phyloP scores from a whole-genome alignment of 2,329 filamentous ascomycete genomes.

The Aspergillus floridensis region DNA sequence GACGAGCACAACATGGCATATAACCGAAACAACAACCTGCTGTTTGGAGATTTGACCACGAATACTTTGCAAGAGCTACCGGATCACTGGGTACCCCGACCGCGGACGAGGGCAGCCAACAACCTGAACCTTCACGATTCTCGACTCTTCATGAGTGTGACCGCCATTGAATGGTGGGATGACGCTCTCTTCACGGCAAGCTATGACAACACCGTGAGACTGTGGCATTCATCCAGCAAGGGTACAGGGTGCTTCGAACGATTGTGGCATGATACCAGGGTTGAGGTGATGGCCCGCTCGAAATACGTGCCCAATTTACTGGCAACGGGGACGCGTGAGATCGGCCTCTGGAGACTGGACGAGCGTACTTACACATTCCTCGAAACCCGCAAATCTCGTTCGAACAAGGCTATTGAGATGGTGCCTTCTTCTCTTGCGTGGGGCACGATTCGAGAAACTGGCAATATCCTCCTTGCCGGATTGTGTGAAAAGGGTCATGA shows the following conservation, averaged over 20 bases:
- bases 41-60: constrained; percentile 49
- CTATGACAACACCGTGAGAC: constrained; percentile 55
- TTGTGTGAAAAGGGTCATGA: constrained; percentile 46
- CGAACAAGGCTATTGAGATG: constrained; percentile 34
- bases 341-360: constrained; percentile 36
- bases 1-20: constrained; percentile 60
- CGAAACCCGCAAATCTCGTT: constrained; percentile 22
- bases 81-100: constrained; percentile 50
- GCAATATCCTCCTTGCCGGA: constrained; percentile 53
- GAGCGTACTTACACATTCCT: constrained; percentile 26
- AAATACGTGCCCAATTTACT: constrained; percentile 36
- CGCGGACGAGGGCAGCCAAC: constrained; percentile 36
- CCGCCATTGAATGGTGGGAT: constrained; percentile 53
- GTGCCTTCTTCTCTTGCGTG: constrained; percentile 50
- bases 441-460: constrained; percentile 41
- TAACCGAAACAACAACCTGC: constrained; percentile 57
- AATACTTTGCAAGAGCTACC: constrained; percentile 52
- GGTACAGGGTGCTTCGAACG: constrained; percentile 32
- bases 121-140: constrained; percentile 51
- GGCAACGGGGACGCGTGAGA: constrained; percentile 49
- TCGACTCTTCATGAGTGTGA: constrained; percentile 57
- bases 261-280: constrained; percentile 46
- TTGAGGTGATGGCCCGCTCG: constrained; percentile 53
- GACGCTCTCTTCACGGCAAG: constrained; percentile 53
- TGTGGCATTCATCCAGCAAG: constrained; percentile 50